A percentile compares a stretch with the other conserved stretches of the same genome.
phyloP scores from a whole-genome alignment of 2,329 filamentous ascomycete species.

The Xylariaceae sp. region DNA sequence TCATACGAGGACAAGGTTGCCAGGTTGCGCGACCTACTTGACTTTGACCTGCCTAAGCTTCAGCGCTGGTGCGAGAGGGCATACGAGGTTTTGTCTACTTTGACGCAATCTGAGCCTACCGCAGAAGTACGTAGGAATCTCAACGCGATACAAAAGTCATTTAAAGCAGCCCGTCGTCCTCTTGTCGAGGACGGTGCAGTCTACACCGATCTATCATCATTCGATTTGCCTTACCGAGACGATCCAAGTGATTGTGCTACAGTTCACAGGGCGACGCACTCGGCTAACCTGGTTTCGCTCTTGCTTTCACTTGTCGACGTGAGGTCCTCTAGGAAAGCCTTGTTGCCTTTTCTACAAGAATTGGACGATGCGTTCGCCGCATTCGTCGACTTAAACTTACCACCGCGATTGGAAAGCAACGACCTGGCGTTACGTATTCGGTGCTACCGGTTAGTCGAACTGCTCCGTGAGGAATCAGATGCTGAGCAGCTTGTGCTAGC shows the following conservation, averaged over 20 bases:
- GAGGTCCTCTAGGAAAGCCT: conserved; percentile 4
- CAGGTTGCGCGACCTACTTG: conserved; percentile 26
- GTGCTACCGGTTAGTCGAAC: conserved; percentile 21
- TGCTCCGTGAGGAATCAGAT: conserved; percentile 12
- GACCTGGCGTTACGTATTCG: conserved; percentile 28
- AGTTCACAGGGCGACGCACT: conserved; percentile 18
- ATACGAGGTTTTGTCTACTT: conserved; percentile 18
- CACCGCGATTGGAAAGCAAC: conserved; percentile 8
- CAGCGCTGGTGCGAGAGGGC: conserved; percentile 24
- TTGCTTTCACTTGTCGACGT: conserved; percentile 22
- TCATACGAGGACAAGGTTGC: conserved; percentile 21
- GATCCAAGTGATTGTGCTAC: conserved; percentile 10
- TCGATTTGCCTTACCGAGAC: conserved; percentile 17
- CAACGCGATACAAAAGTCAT: conserved; percentile 14
- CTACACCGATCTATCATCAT: conserved; percentile 21
- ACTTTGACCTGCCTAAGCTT: conserved; percentile 30
- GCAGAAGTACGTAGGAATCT: conserved; percentile 17
- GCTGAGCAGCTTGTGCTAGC: conserved; percentile 21
- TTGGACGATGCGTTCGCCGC: conserved; percentile 26
- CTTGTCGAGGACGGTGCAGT: conserved; percentile 15
- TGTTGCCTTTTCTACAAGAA: conserved; percentile 21
- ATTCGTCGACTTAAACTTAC: conserved; percentile 14
- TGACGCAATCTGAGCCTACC: conserved; percentile 15
- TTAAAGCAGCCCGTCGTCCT: conserved; percentile 20
- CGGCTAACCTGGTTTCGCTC: conserved; percentile 29